Percentiles rank a stretch among this genome's conserved stretches.
Conservation (phyloP, 306 rosid genomes). For the Delonix regia region DNA sequence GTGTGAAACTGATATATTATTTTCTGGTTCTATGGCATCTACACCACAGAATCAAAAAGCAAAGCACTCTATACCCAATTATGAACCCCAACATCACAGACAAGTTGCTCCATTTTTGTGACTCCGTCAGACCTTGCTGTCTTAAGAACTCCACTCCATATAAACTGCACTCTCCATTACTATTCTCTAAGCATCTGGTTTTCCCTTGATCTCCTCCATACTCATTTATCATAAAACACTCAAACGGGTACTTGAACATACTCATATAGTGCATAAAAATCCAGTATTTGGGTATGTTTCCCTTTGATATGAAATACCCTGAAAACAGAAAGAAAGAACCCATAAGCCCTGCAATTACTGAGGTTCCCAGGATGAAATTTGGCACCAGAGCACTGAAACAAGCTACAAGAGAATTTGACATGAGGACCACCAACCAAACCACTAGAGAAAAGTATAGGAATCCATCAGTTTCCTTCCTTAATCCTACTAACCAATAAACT, state of each 20-base stretch:
- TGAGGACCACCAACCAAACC: constrained; percentile 73
- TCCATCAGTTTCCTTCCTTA: constrained; percentile 59
- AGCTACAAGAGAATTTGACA: constrained; percentile 88
- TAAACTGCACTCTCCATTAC: constrained; percentile 57
- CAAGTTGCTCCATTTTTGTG: constrained; percentile 85
- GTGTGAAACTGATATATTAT: constrained; percentile 38
- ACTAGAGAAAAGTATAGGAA: constrained; percentile 72
- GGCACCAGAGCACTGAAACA: constrained; percentile 96
- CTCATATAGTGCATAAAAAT: constrained; percentile 87
- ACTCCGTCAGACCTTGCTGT: constrained; percentile 74
- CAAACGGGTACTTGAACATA: constrained; percentile 96
- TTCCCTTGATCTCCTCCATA: constrained; percentile 81
- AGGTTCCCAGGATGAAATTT: constrained; percentile 87
- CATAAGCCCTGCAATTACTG: constrained; percentile 88
- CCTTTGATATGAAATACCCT: constrained; percentile 88
- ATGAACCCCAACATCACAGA: constrained; percentile 83
- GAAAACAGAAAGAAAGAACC: constrained; percentile 97
- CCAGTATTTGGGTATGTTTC: constrained; percentile 86
- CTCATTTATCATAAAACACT: constrained; percentile 91
- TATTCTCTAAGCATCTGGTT: constrained; percentile 61
- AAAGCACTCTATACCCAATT: constrained; percentile 78
- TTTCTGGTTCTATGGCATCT: constrained; percentile 71
- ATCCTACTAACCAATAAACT: constrained; percentile 80
- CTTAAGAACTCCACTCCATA: constrained; percentile 65
- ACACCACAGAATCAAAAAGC: constrained; percentile 77